Evolutionary conservation across 768 basidiomycete genomes (phyloP).

Genomic region (Tricholomella constricta): DNA sequence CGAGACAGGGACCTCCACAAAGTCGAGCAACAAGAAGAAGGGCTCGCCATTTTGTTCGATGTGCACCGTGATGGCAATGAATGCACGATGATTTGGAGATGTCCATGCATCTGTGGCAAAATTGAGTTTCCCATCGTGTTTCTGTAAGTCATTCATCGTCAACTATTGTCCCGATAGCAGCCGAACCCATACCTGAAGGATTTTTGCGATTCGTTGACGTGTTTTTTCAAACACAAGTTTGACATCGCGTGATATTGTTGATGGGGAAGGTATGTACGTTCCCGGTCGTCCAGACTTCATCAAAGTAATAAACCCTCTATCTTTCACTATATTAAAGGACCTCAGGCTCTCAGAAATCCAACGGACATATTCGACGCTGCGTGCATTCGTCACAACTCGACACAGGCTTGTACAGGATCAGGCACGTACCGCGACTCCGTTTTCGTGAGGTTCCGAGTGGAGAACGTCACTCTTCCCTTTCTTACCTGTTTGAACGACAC

Average conservation of each 20-base stretch:
- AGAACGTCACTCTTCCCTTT: slow-evolving; percentile 27
- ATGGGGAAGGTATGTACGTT: slow-evolving; percentile 30
- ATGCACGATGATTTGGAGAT: slow-evolving; percentile 32
- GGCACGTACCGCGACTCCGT: slow-evolving; percentile 18
- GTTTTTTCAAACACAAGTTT: slow-evolving; percentile 26
- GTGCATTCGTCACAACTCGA: not conserved
- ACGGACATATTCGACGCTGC: not conserved
- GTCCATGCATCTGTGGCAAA: slow-evolving; percentile 37
- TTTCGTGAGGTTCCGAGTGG: slow-evolving; percentile 21
- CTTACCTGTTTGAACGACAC: slow-evolving; percentile 24
- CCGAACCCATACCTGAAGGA: slow-evolving; percentile 21
- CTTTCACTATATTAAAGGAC: slow-evolving; percentile 37
- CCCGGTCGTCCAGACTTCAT: slow-evolving; percentile 34
- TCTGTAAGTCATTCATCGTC: slow-evolving; percentile 13
- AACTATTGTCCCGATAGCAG: not conserved
- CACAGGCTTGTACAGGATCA: not conserved
- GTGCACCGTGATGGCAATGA: slow-evolving; percentile 29
- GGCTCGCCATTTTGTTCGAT: slow-evolving; percentile 25
- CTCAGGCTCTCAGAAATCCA: slow-evolving; percentile 24
- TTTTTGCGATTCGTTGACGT: slow-evolving; percentile 22
- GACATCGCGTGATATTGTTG: slow-evolving; percentile 34
- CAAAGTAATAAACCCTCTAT: slow-evolving; percentile 30
- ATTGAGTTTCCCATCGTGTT: slow-evolving; percentile 27
- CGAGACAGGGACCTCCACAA: slow-evolving; percentile 33
- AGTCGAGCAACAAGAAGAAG: slow-evolving; percentile 29